Base-by-base conservation (phyloP, 2,329 filamentous ascomycete species). In the Paecilomyces sp. region DNA sequence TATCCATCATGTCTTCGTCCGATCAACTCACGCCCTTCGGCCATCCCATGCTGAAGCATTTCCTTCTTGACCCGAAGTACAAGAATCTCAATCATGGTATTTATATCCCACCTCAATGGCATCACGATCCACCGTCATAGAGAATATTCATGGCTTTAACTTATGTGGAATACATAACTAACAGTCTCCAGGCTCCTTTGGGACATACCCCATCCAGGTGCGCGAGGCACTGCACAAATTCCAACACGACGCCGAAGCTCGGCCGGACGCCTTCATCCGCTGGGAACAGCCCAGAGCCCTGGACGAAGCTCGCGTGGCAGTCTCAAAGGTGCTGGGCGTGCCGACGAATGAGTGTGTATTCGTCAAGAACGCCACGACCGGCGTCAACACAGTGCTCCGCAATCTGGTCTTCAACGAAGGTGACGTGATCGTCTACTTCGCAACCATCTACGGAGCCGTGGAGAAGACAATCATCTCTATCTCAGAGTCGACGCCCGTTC, bases 31-130 rank as follows among this genome's bases (percentile, higher is more conserved):
- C 71, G 1, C 69, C 74, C 3, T 86, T 85, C 66, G 84, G 84
- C 13, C 79, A 75, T 58, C 72, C 77, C 34, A 74, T 89, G 67
- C 79, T 81, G 60, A 81, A 86, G 62, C 81, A 89, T 41, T 94
- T 93, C 70, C 74, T 85, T n/a, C 84, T 92, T 61, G 84, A 86
- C 55, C 80, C 84, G 0, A 78, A 79, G n/a, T 91, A 85, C 71
- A 81, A 79, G 57, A 92, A 91, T 69, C 77, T 95, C 57, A 95
- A 95, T 72, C 88, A 95, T 70, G 90, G 89, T 90, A 76, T 65
- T 28, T 70, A 33, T 61, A 18, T 50, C 56, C 53, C 30, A 53
- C 56, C 56, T 56, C 56, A 62, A 54, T 28, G 34, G 25, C 47
- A 41, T 54, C 31, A 22, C 25, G 22, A 52, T 56, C 24, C 25